Evolutionary conservation across 1,284 basidiomycete species (phyloP), one percentile per base, ranked within the genome.

Genomic region (Leccinum solheimii): DNA sequence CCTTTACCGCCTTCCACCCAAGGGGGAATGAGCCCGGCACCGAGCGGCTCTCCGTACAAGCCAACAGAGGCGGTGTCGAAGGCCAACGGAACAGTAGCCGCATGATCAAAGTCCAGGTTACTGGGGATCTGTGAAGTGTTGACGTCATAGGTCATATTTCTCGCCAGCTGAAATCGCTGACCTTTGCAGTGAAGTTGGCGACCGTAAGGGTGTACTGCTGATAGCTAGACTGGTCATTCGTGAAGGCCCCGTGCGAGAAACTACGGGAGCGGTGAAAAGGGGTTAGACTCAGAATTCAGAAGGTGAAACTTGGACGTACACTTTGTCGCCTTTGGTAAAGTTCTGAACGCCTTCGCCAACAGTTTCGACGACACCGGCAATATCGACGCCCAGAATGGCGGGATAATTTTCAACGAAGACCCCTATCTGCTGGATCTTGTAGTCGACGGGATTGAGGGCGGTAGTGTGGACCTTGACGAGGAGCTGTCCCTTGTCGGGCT

Each of bases 401-500:
- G 77, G 79, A 60, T 68, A 80, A 0, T 67, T 50, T 1, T 68
- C 64, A 5, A 73, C 11, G 36, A 66, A 68, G 1, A 50, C 27
- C 6, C 70, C 74, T 32, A 61, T 51, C 58, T 69, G 16, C 48
- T 69, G 64, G 11, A 75, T 74, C 65, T 81, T 81, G 69, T 76
- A 83, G 67, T 83, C 83, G n/a, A 80, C 64, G 5, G 82, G 82
- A 65, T 84, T 84, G 11, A 85, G 73, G 3, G 75, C 79, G 9
- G 75, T 62, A 0, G 80, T 66, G 5, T 77, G 62, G 38, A 83
- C 62, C 62, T 79, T 80, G 58, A 84, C 75, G 23, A 83, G 72
- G 2, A 85, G 64, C 63, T 84, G 75, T 5, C 78, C 78, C 4
- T 70, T 65, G 7, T 72, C 74, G 3, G 81, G 79, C 50, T 67